Evolutionary conservation across 352 stramenopile species (phyloP).

Genomic region (Peronospora destructor): DNA sequence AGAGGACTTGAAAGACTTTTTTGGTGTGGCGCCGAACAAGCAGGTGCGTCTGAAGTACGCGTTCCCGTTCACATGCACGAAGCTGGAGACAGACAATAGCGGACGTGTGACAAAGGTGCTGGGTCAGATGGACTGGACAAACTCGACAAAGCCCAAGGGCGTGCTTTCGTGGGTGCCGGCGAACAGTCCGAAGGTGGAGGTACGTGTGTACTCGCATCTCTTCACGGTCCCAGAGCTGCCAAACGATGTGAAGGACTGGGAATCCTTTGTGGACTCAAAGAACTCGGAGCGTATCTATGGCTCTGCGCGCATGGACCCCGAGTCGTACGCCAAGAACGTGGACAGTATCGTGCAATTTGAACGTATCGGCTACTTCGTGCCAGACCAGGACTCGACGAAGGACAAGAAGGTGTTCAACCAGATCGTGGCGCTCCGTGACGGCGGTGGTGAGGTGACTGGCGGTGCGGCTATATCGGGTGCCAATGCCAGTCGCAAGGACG

Average conservation of each 20-base stretch:
- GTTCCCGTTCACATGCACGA: conserved; percentile 89
- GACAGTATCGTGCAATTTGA: conserved; percentile 94
- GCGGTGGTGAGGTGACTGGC: conserved; percentile 31
- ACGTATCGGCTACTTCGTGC: conserved; percentile 96
- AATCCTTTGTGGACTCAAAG: conserved; percentile 77
- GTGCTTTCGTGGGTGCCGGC: conserved; percentile 94
- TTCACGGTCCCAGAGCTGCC: conserved; percentile 90
- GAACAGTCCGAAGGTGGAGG: conserved; percentile 74
- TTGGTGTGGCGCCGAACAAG: conserved; percentile 92
- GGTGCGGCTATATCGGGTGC: conserved; percentile 14
- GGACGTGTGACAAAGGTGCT: conserved; percentile 52
- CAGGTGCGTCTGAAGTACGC: conserved; percentile 95
- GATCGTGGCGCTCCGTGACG: conserved; percentile 92
- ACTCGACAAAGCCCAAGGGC: conserved; percentile 88
- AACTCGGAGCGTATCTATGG: conserved; percentile 78
- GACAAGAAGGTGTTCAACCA: conserved; percentile 94
- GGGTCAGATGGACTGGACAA: conserved; percentile 61
- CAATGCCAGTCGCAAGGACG: conserved; percentile 72
- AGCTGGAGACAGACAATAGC: conserved; percentile 70
- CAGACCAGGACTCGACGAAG: conserved; percentile 91
- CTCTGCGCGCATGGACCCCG: conserved; percentile 86
- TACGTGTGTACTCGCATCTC: conserved; percentile 95
- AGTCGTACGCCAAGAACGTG: conserved; percentile 48
- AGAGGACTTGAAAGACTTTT: conserved; percentile 86
- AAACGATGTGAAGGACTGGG: conserved; percentile 62